phyloP scores from a whole-genome alignment of 306 rosid species.

The Corylus avellana region DNA sequence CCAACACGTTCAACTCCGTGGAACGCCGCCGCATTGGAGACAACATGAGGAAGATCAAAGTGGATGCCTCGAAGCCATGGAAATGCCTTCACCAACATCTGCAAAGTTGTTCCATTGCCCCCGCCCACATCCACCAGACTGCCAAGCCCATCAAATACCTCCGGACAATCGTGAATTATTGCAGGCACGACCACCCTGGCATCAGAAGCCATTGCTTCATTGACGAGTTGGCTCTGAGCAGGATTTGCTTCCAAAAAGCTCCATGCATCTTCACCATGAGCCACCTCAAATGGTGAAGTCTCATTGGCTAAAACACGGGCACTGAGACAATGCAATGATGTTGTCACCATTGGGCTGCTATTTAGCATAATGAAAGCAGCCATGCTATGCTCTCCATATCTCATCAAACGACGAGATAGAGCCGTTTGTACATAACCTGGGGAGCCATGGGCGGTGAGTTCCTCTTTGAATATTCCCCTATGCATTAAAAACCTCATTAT shows the following conservation, averaged over 20 bases:
- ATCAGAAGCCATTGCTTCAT: slow-evolving; percentile 47
- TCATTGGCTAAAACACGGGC: not conserved
- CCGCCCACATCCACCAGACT: slow-evolving; percentile 78
- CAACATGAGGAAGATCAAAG: slow-evolving; percentile 75
- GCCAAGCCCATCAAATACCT: slow-evolving; percentile 12
- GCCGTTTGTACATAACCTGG: slow-evolving; percentile 31
- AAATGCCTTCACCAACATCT: slow-evolving; percentile 30
- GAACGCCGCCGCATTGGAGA: slow-evolving; percentile 20
- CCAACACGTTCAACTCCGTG: slow-evolving; percentile 43
- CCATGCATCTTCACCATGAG: slow-evolving; percentile 59
- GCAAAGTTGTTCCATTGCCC: slow-evolving; percentile 56
- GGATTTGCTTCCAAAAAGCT: slow-evolving; percentile 18
- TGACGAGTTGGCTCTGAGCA: too few species aligned
- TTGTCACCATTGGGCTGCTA: slow-evolving; percentile 41
- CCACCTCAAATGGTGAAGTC: slow-evolving; percentile 34
- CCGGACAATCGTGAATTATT: slow-evolving; percentile 23
- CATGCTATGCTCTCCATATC: slow-evolving; percentile 27
- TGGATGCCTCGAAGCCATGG: slow-evolving; percentile 59
- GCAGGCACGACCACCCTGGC: slow-evolving; percentile 37
- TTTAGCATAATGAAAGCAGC: slow-evolving; percentile 27
- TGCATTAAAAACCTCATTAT: slow-evolving; percentile 54
- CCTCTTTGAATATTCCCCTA: slow-evolving; percentile 47
- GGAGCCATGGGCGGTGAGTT: not conserved
- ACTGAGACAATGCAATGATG: slow-evolving; percentile 43
- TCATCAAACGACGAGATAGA: not conserved